A percentile compares a stretch with the other conserved stretches of the same genome.
Conservation (phyloP, 345 rosid genomes). For the Citrus cavaleriei region DNA sequence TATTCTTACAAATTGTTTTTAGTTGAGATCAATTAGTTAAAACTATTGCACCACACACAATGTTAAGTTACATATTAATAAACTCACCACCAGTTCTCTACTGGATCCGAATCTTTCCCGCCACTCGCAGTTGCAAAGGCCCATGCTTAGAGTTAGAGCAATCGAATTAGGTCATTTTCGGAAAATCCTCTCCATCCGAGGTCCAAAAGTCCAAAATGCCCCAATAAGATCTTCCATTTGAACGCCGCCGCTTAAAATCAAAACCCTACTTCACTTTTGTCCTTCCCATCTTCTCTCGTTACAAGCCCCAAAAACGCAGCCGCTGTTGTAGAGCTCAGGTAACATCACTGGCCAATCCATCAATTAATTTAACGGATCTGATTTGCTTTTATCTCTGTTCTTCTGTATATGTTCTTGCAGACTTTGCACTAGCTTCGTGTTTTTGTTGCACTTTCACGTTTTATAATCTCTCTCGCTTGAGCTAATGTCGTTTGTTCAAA, state of each 20-base stretch:
- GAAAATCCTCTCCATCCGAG: background rate
- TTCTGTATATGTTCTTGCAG: too few species aligned
- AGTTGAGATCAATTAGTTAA: too few species aligned
- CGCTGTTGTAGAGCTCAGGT: constrained; percentile 10
- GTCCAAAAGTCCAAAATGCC: background rate
- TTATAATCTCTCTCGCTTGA: background rate
- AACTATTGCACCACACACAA: too few species aligned
- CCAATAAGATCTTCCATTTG: background rate
- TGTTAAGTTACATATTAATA: too few species aligned
- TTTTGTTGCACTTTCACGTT: background rate
- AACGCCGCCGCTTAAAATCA: background rate
- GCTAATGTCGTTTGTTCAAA: background rate
- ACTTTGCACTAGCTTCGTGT: background rate
- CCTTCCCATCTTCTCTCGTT: background rate
- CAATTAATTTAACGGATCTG: background rate
- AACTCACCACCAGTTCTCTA: background rate
- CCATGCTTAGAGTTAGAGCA: background rate
- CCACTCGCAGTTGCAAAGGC: background rate
- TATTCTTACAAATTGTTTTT: too few species aligned
- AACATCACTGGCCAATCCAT: background rate
- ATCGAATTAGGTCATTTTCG: background rate
- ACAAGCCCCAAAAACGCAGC: background rate
- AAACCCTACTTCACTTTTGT: constrained; percentile 11
- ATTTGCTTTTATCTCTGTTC: background rate
- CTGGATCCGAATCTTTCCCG: background rate